These are phyloP conservation scores for Epichloe typhina DNA, from an alignment of 2,329 filamentous ascomycete species.

Conservation along the genomic window DNA sequence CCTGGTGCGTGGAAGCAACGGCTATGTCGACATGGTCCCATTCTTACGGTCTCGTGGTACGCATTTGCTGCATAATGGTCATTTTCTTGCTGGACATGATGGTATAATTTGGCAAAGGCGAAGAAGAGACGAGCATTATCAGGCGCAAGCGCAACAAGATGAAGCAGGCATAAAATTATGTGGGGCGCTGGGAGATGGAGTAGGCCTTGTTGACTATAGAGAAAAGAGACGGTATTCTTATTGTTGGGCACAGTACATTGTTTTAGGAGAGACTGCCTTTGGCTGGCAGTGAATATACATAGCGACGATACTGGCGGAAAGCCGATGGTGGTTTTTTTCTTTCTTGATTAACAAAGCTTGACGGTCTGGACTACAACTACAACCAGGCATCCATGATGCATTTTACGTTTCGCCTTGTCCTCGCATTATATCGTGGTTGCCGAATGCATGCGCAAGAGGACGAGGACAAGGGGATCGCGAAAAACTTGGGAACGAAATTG, in stretches of 20 bases:
- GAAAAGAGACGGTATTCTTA: neutral
- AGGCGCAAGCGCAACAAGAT: neutral
- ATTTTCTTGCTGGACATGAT: neutral
- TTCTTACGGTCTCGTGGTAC: neutral
- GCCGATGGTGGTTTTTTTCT: neutral
- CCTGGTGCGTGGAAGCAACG: neutral
- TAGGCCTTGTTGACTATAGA: neutral
- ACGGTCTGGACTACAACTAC: too few species aligned
- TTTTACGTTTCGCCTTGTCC: too few species aligned
- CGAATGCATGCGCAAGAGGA: too few species aligned
- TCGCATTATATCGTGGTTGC: too few species aligned
- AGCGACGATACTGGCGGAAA: neutral
- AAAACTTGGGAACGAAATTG: too few species aligned
- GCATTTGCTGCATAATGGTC: neutral
- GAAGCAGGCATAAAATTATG: neutral
- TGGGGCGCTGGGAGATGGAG: neutral
- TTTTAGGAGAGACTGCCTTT: neutral
- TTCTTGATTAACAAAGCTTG: neutral
- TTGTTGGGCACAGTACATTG: neutral
- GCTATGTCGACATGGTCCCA: neutral
- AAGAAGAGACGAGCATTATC: neutral
- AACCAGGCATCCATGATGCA: too few species aligned
- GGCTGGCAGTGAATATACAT: neutral
- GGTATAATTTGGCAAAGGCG: neutral
- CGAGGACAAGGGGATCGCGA: too few species aligned